phyloP scores from a whole-genome alignment of 768 basidiomycete genomes.

The Rhizopogon vinicolor region DNA sequence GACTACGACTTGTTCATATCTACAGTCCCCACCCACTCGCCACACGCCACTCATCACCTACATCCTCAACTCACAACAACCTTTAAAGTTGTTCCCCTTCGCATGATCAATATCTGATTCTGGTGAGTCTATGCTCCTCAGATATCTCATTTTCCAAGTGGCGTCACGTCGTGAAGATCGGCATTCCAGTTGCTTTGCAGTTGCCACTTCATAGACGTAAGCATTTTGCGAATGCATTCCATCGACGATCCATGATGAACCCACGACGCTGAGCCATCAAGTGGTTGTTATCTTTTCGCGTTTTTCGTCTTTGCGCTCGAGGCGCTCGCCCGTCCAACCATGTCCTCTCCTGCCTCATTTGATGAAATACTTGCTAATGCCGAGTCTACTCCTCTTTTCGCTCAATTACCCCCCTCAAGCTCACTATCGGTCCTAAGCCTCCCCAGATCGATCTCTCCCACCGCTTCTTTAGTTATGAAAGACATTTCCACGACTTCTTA shows the following conservation, averaged over 20 bases:
- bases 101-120: constrained; percentile 36
- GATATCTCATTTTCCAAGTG: constrained; percentile 4
- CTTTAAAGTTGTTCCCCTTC: constrained; percentile 38
- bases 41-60: constrained; percentile 25
- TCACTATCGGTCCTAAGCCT: constrained; percentile 39
- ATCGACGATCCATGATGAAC: background rate
- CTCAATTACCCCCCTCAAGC: constrained; percentile 28
- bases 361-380: constrained; percentile 8
- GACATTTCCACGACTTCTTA: constrained; percentile 58
- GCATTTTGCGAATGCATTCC: background rate
- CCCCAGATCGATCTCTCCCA: constrained; percentile 33
- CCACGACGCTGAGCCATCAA: background rate
- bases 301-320: constrained; percentile 1
- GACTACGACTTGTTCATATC: constrained; percentile 31
- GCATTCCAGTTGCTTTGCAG: background rate
- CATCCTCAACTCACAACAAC: constrained; percentile 21
- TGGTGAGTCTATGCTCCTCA: constrained; percentile 27
- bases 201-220: background rate
- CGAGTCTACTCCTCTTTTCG: constrained; percentile 16
- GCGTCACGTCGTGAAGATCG: constrained; percentile 3
- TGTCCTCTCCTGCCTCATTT: constrained; percentile 2
- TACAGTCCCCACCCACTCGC: constrained; percentile 21
- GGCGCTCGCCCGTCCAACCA: constrained; percentile 3
- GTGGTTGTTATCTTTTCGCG: background rate
- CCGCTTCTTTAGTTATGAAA: constrained; percentile 57